Evolutionary conservation across 2,329 filamentous ascomycete species (phyloP).

Genomic region (Nemania sp.): DNA sequence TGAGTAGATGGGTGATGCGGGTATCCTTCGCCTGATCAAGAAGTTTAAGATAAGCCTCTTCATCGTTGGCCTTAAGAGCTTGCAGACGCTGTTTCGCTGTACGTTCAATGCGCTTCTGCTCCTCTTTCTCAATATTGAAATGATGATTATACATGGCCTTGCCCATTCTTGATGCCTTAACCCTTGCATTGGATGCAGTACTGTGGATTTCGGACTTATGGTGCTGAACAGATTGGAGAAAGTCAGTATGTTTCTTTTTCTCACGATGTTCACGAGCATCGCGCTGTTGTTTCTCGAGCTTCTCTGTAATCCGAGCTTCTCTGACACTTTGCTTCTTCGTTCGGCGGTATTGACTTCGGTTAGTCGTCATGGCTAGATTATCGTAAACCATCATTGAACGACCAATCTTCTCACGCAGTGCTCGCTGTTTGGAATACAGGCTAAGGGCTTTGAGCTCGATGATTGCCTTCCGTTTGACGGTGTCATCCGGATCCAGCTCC

Average conservation of each 20-base stretch:
- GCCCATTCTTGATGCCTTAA: constrained; percentile 82
- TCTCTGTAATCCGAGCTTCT: constrained; percentile 96
- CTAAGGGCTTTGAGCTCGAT: constrained; percentile 94
- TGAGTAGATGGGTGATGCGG: constrained; percentile 94
- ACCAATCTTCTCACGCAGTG: constrained; percentile 82
- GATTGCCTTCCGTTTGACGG: constrained; percentile 82
- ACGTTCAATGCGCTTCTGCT: constrained; percentile 96
- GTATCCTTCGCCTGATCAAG: constrained; percentile 99
- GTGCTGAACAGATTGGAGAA: constrained; percentile 81
- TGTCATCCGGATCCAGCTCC: constrained; percentile 70
- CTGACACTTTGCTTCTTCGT: constrained; percentile 97
- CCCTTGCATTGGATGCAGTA: constrained; percentile 66
- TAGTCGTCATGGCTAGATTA: constrained; percentile 95
- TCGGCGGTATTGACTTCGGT: constrained; percentile 84
- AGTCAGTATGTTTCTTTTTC: constrained; percentile 96
- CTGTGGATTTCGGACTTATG: constrained; percentile 79
- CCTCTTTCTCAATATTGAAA: constrained; percentile 97
- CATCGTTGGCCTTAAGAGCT: constrained; percentile 97
- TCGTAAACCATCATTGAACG: constrained; percentile 94
- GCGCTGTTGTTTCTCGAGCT: constrained; percentile 97
- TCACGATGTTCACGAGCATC: constrained; percentile 94
- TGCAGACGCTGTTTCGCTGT: constrained; percentile 99
- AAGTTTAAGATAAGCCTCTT: constrained; percentile 97
- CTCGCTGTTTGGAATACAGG: constrained; percentile 84
- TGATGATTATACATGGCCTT: constrained; percentile 88